Base-by-base conservation (phyloP, 345 rosid genomes). In the Sisymbrium altissimum region DNA sequence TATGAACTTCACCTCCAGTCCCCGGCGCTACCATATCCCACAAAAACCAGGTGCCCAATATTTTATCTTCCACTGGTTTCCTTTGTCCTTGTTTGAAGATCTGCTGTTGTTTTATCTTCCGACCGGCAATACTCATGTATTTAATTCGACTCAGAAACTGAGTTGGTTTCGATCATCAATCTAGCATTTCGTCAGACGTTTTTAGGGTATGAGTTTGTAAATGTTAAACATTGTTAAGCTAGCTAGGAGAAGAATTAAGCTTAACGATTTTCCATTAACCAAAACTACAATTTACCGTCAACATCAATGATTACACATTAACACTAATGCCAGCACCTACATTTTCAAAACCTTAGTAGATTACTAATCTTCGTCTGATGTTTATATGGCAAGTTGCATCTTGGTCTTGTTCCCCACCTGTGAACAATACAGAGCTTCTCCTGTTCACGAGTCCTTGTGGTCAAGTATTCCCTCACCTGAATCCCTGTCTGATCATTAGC, bases 401-500 rank as follows among this genome's bases (percentile, higher is more conserved):
- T 12, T 50, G 32, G 56, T 53, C 35, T 53, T 29, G 59, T 53
- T 53, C 18, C 56, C 56, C 56, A 53, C 33, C 35, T 53, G 10
- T 27, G 30, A 11, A 55, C 40, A 30, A 35, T 56, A 12, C 9
- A 17, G 10, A 69, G 33, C 73, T 68, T 68, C 54, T 53, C 53
- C 29, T 15, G 14, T 55, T 68, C 64, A 17, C 19, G 30, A 23
- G 18, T 45, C 67, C 36, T 21, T 46, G 58, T 70, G 58, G 39
- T 70, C 33, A 45, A n/a, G 9, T 32, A 19, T 45, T 21, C 21
- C 53, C 40, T 55, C 36, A 55, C 73, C 29, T 56, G 73, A 29
- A 56, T 69, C 49, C 59, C 58, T 35, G 59, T 59, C 25, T 70
- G 1, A 58, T 33, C 74, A 58, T 59, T 59, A 6, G 36, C 58